Conservation (phyloP, 1,284 basidiomycete species). For the Ceratobasidium sp. region DNA sequence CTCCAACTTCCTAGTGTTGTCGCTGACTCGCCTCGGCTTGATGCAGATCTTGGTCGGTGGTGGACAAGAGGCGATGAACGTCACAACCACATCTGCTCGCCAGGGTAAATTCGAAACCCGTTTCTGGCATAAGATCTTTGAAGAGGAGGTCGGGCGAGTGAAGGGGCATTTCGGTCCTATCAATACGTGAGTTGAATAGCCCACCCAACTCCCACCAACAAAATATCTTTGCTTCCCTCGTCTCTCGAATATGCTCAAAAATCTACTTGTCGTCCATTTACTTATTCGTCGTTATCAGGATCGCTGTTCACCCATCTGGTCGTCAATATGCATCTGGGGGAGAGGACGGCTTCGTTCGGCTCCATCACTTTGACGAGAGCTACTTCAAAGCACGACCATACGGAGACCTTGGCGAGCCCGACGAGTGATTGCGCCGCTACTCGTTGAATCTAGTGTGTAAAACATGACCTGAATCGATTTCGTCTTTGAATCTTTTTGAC, state of each 20-base stretch:
- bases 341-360: constrained; percentile 95
- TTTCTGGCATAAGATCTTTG: constrained; percentile 99
- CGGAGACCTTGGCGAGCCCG: constrained; percentile 85
- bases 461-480: constrained; percentile 5
- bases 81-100: constrained; percentile 93
- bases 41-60: constrained; percentile 90
- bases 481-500: neutral
- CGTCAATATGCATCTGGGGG: constrained; percentile 94
- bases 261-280: constrained; percentile 17
- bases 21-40: neutral
- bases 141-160: constrained; percentile 97
- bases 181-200: constrained; percentile 80
- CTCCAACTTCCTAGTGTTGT: constrained; percentile 40
- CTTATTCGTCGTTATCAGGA: constrained; percentile 61
- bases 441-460: neutral
- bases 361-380: constrained; percentile 92
- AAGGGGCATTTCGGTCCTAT: constrained; percentile 98
- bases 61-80: constrained; percentile 98
- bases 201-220: neutral
- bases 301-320: constrained; percentile 93
- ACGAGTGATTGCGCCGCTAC: constrained; percentile 47
- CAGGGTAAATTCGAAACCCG: constrained; percentile 99
- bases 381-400: constrained; percentile 93
- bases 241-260: too few relatives aligned
- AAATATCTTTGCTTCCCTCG: neutral